These are phyloP conservation scores for Saccharomycopsis babjevae DNA, from an alignment of 805 yeast genomes.

Conservation along the genomic window DNA sequence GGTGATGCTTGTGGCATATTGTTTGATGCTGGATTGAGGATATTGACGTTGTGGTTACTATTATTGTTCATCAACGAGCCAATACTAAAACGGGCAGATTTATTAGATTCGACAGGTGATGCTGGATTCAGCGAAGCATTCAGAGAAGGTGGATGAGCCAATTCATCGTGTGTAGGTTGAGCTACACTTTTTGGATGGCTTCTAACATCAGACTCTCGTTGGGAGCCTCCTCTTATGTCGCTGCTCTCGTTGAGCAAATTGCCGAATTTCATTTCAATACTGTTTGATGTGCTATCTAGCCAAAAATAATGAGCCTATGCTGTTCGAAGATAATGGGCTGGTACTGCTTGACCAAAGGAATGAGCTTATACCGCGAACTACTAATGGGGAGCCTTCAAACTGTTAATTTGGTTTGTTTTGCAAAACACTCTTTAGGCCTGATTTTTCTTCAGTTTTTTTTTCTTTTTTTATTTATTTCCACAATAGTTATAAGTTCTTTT, in stretches of 20 bases:
- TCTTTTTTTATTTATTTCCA: no score
- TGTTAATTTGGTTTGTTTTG: no score
- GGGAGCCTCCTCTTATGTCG: not conserved
- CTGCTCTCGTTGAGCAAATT: not conserved
- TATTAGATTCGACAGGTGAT: not conserved
- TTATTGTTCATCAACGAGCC: constrained; percentile 6
- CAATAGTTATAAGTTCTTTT: no score
- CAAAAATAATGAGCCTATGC: no score
- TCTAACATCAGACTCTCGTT: not conserved
- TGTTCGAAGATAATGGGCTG: no score
- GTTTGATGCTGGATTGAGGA: not conserved
- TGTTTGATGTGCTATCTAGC: not conserved
- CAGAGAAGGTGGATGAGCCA: not conserved
- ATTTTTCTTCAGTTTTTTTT: no score
- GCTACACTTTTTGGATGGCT: not conserved
- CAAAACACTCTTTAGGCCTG: no score
- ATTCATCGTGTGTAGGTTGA: not conserved
- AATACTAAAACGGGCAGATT: constrained; percentile 5
- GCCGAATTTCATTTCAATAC: not conserved
- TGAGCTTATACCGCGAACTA: no score
- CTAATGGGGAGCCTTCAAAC: no score
- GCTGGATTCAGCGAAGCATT: not conserved
- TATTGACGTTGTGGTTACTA: not conserved
- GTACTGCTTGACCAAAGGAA: no score
- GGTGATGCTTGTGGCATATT: not conserved